These are phyloP conservation scores for Kurtzmaniella fragi DNA, from an alignment of 805 yeast genomes.

Conservation along the genomic window DNA sequence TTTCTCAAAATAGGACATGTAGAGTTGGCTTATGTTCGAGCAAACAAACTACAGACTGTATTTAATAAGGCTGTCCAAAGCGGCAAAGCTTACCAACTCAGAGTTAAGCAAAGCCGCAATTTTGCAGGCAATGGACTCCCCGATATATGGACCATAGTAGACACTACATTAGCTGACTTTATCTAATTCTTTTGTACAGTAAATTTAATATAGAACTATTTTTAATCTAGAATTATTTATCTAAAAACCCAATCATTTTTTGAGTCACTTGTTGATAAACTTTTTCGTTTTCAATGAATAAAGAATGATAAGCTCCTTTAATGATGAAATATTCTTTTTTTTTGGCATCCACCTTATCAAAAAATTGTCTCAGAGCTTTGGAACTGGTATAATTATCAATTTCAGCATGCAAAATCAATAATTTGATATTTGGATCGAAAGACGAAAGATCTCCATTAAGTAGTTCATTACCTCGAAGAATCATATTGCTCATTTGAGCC, in stretches of 20 bases:
- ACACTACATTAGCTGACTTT: too few relatives aligned
- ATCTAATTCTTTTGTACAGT: too few relatives aligned
- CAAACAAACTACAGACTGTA: too few relatives aligned
- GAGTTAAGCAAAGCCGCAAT: too few relatives aligned
- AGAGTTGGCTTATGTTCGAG: conserved; percentile 11
- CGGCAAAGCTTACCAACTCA: too few relatives aligned
- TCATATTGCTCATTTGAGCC: conserved; percentile 5
- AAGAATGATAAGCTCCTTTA: conserved; percentile 6
- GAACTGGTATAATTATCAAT: conserved; percentile 4
- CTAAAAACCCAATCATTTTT: background rate
- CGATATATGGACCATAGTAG: too few relatives aligned
- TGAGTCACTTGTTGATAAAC: conserved; percentile 1
- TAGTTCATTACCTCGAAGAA: conserved; percentile 5
- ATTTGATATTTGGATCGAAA: background rate
- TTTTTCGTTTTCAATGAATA: conserved; percentile 8
- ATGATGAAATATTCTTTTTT: conserved; percentile 1
- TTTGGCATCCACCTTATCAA: conserved; percentile 1
- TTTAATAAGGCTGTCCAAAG: too few relatives aligned
- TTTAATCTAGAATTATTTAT: too few relatives aligned
- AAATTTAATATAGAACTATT: too few relatives aligned
- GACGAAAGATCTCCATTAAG: background rate
- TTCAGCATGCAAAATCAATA: conserved; percentile 7
- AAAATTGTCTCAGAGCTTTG: conserved; percentile 4
- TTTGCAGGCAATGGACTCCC: too few relatives aligned
- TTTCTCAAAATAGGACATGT: conserved; percentile 9